Base-by-base conservation (phyloP, 1,284 basidiomycete genomes). In the Cutaneotrichosporon dermatis region DNA sequence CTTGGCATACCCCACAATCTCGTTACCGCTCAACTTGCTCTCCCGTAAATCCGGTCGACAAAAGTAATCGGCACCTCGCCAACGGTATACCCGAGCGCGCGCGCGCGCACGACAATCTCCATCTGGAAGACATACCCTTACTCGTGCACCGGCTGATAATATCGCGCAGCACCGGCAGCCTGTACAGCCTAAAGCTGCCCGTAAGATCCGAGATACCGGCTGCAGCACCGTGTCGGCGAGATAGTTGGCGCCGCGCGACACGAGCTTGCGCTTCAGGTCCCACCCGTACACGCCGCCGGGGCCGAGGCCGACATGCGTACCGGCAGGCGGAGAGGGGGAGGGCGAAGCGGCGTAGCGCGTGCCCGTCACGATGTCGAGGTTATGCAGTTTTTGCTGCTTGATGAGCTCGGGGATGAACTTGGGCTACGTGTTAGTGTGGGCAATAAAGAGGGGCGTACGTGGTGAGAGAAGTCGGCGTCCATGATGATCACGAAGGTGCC, bases 401-500 rank as follows among this genome's bases (percentile, higher is more conserved):
- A 92, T 91, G 69, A 92, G 88, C 75, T 91, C 87, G 10, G 89
- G 89, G 62, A 92, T 91, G 72, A 92, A 92, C 79, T 92, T 92
- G 49, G 90, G 90, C 90, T 91, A 62, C 6, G 13, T 1, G 51
- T 56, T 15, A 58, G 60, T 43, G n/a, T 7, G 35, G 10, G n/a
- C n/a, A 33, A 25, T 25, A 25, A 9, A 11, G 44, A 10, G 15
- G n/a, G 16, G 60, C 87, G 55, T 77, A 92, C 91, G 72, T 95
- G 92, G 74, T 95, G 92, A 10, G 90, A 93, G 76, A 95, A 94
- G 79, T 95, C 92, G 54, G 92, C 92, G 71, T 95, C 92, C 92
- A 95, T 95, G 76, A 95, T 94, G 71, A 94, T 90, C 40, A 93
- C 90, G 79, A 92, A 95, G 76, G 90, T 89, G n/a, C 92, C 92